Evolutionary conservation across 2,329 filamentous ascomycete genomes (phyloP).

Genomic region (Colletotrichum siamense): DNA sequence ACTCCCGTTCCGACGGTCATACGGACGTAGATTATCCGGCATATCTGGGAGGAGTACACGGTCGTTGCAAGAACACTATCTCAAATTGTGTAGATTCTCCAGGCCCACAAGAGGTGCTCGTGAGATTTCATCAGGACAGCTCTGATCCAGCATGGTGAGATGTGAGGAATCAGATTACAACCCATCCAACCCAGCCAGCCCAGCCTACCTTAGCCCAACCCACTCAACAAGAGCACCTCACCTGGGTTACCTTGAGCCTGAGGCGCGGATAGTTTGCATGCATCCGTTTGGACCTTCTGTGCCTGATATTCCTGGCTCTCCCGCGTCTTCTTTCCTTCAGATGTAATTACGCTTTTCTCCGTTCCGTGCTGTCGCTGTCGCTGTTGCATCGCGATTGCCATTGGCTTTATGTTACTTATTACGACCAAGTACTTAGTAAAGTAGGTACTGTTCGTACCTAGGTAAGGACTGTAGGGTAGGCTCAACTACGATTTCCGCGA

Average conservation of each 20-base stretch:
- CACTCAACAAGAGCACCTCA: neutral
- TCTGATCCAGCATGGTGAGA: neutral
- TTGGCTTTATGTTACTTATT: neutral
- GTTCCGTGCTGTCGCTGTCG: neutral
- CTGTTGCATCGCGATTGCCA: neutral
- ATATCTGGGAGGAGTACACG: neutral
- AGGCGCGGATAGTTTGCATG: neutral
- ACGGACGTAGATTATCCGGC: neutral
- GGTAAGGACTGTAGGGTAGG: neutral
- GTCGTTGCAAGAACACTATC: neutral
- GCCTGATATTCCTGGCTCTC: neutral
- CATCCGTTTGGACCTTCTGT: neutral
- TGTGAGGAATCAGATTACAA: neutral
- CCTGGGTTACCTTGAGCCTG: neutral
- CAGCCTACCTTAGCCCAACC: neutral
- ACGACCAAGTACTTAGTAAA: neutral
- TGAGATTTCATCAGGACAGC: neutral
- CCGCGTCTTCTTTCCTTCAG: neutral
- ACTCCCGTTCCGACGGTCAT: neutral
- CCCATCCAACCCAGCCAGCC: neutral
- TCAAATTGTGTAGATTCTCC: neutral
- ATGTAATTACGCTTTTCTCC: neutral
- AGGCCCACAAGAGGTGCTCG: neutral
- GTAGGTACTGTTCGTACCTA: neutral
- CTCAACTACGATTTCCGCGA: neutral